Evolutionary conservation across 805 yeast species (phyloP).

Genomic region (Lipomyces starkeyi): DNA sequence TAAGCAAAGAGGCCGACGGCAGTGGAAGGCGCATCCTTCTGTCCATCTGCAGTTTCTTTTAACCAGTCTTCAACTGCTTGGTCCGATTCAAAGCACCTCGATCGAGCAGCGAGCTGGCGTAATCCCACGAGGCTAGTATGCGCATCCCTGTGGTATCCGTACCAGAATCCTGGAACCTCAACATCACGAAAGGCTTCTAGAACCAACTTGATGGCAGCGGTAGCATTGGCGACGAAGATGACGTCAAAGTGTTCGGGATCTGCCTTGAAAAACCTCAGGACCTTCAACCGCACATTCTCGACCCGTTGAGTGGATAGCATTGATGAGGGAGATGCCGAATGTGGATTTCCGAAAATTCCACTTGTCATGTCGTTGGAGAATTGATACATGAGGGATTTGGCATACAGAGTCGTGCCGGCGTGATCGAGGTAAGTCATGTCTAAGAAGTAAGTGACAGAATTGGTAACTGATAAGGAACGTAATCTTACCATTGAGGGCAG

Average conservation of each 20-base stretch:
- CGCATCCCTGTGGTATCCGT: slow-evolving; percentile 5
- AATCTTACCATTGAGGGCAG: slow-evolving; percentile 8
- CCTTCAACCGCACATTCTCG: background rate
- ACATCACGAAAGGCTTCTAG: slow-evolving; percentile 8
- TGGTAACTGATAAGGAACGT: background rate
- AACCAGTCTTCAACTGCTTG: background rate
- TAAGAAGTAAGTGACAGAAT: background rate
- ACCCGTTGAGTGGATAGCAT: slow-evolving; percentile 1
- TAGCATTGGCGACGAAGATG: slow-evolving; percentile 4
- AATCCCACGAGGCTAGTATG: slow-evolving; percentile 5
- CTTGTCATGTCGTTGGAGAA: slow-evolving; percentile 7
- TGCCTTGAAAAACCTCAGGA: slow-evolving; percentile 1
- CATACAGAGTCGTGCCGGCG: slow-evolving; percentile 8
- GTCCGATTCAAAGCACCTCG: slow-evolving; percentile 9
- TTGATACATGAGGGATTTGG: background rate
- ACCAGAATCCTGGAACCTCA: slow-evolving; percentile 3
- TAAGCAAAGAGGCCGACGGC: background rate
- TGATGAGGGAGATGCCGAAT: slow-evolving; percentile 7
- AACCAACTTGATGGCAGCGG: background rate
- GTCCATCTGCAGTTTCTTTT: background rate
- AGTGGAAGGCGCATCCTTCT: background rate
- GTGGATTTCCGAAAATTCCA: background rate
- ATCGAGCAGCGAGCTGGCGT: slow-evolving; percentile 1
- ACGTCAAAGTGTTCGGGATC: slow-evolving; percentile 9
- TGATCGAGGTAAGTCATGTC: slow-evolving; percentile 8